Evolutionary conservation across 2,329 filamentous ascomycete genomes (phyloP).

Genomic region (Penicillium sp.): DNA sequence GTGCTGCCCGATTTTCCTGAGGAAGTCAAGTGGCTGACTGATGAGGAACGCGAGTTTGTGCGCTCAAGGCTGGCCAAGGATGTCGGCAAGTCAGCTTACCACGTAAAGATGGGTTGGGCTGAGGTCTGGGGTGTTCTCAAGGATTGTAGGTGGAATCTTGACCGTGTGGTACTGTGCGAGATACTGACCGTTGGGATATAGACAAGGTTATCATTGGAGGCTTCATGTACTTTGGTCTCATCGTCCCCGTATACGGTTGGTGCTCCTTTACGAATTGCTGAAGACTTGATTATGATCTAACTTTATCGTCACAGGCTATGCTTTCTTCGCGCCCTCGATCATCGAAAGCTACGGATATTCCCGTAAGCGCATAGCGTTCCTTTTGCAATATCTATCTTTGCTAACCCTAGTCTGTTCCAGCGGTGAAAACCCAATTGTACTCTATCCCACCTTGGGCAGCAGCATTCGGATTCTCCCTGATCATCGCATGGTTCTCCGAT

Average conservation of each 20-base stretch:
- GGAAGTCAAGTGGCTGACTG: conserved; percentile 69
- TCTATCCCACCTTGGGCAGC: conserved; percentile 66
- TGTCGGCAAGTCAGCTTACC: conserved; percentile 68
- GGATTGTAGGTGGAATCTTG: conserved; percentile 55
- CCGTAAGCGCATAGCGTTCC: too few relatives aligned
- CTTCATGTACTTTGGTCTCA: conserved; percentile 80
- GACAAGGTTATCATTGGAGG: conserved; percentile 72
- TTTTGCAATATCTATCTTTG: conserved; percentile 62
- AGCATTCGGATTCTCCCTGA: conserved; percentile 79
- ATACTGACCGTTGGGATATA: conserved; percentile 28
- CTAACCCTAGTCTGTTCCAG: conserved; percentile 21
- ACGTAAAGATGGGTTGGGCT: conserved; percentile 62
- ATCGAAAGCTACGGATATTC: too few relatives aligned
- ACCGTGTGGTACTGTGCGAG: not conserved
- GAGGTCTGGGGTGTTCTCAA: conserved; percentile 69
- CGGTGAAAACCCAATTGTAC: conserved; percentile 57
- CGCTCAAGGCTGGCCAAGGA: conserved; percentile 69
- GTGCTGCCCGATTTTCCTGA: not conserved
- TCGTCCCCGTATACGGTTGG: conserved; percentile 72
- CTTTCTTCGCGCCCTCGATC: conserved; percentile 76
- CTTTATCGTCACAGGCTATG: conserved; percentile 58
- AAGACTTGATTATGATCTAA: conserved; percentile 7
- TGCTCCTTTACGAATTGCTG: too few relatives aligned
- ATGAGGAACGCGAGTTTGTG: conserved; percentile 71
- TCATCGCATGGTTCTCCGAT: conserved; percentile 74